Conservation (phyloP, 2,329 filamentous ascomycete genomes). For the Fusarium sp. region DNA sequence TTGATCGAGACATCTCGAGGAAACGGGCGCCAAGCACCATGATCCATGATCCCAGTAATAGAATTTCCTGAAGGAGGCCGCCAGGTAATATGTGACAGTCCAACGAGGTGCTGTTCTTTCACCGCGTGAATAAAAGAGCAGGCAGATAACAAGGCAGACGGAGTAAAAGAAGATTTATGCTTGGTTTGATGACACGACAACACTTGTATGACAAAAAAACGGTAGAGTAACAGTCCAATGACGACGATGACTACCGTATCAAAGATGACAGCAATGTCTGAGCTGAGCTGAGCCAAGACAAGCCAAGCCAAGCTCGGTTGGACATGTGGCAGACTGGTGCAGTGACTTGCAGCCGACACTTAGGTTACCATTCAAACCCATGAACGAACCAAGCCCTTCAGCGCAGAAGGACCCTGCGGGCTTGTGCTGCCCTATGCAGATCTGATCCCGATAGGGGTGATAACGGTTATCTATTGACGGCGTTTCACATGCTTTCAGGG, state of each 20-base stretch:
- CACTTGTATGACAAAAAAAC: slow-evolving; percentile 18
- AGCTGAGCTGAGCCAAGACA: slow-evolving; percentile 16
- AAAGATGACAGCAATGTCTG: slow-evolving; percentile 31
- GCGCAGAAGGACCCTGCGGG: slow-evolving; percentile 22
- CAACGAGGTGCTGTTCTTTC: neutral
- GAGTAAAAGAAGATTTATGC: slow-evolving; percentile 13
- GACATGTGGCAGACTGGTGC: slow-evolving; percentile 26
- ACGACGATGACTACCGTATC: slow-evolving; percentile 26
- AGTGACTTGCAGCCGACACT: slow-evolving; percentile 18
- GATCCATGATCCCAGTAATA: slow-evolving; percentile 28
- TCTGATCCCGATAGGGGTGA: slow-evolving; percentile 22
- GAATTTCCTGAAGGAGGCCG: slow-evolving; percentile 5
- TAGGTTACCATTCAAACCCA: neutral
- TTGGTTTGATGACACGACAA: slow-evolving; percentile 5
- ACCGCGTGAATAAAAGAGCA: neutral
- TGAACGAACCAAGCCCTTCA: slow-evolving; percentile 29
- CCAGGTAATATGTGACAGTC: slow-evolving; percentile 1
- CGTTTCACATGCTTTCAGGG: slow-evolving; percentile 41
- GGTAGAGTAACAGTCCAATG: slow-evolving; percentile 20
- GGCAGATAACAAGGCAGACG: slow-evolving; percentile 22
- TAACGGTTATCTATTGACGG: slow-evolving; percentile 31
- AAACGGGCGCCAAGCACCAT: slow-evolving; percentile 20
- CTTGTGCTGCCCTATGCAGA: slow-evolving; percentile 23
- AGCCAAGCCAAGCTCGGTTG: slow-evolving; percentile 28
- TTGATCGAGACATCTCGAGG: slow-evolving; percentile 29